A percentile compares a stretch with the other conserved stretches of the same genome.
Conservation (phyloP, 352 stramenopile species). For the Phytophthora ramorum region DNA sequence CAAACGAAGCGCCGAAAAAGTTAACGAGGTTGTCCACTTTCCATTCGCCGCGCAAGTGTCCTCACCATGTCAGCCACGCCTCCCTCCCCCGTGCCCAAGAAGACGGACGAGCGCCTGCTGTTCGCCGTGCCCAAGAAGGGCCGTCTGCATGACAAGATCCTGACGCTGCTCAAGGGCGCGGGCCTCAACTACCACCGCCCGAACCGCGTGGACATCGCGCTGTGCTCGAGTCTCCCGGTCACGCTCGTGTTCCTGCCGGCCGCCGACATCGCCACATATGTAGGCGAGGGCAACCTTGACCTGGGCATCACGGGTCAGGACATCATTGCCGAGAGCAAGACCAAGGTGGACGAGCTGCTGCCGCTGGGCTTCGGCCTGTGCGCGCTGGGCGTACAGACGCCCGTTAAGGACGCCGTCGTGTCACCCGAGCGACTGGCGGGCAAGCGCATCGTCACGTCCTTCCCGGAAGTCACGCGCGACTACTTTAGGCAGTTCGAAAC, state of each 20-base stretch:
- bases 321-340: slow-evolving; percentile 93
- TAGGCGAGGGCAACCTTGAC: slow-evolving; percentile 98
- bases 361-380: slow-evolving; percentile 97
- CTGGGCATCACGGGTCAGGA: slow-evolving; percentile 98
- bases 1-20: slow-evolving; percentile 5
- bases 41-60: slow-evolving; percentile 3
- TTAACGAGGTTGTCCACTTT: slow-evolving; percentile 7
- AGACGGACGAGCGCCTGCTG: slow-evolving; percentile 73
- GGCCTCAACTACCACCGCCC: slow-evolving; percentile 96
- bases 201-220: slow-evolving; percentile 91
- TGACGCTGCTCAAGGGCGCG: slow-evolving; percentile 95
- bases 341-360: slow-evolving; percentile 93
- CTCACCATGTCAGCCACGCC: slow-evolving; percentile 16
- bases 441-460: slow-evolving; percentile 98
- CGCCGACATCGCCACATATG: slow-evolving; percentile 97
- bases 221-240: slow-evolving; percentile 94
- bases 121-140: slow-evolving; percentile 99
- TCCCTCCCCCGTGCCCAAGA: slow-evolving; percentile 17
- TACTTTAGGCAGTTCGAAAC: slow-evolving; percentile 96
- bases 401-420: slow-evolving; percentile 88
- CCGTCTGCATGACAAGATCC: slow-evolving; percentile 96
- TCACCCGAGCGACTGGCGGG: slow-evolving; percentile 89
- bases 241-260: slow-evolving; percentile 98
- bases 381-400: slow-evolving; percentile 95
- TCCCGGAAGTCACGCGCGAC: slow-evolving; percentile 92